These are phyloP conservation scores for Leptosphaerulina australis DNA, from an alignment of 2,329 filamentous ascomycete species.

Conservation along the genomic window DNA sequence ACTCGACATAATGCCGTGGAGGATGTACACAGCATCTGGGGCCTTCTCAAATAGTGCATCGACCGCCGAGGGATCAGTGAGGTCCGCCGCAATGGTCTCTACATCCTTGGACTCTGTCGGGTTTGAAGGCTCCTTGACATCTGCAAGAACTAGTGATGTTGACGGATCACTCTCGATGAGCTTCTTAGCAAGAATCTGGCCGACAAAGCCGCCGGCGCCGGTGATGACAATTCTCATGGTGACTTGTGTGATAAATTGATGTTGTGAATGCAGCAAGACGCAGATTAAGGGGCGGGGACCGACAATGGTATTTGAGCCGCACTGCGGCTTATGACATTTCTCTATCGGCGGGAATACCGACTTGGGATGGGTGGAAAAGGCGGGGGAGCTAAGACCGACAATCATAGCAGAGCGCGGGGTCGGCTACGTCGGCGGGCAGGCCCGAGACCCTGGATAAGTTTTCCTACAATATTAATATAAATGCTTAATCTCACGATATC, in stretches of 20 bases:
- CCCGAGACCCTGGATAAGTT: conserved; percentile 8
- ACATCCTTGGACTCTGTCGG: conserved; percentile 59
- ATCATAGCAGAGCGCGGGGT: conserved; percentile 18
- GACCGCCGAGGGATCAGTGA: conserved; percentile 49
- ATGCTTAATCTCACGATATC: neutral
- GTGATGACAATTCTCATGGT: conserved; percentile 63
- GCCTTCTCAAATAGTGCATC: conserved; percentile 32
- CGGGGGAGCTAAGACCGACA: conserved; percentile 8
- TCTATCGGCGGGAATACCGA: conserved; percentile 17
- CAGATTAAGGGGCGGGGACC: neutral
- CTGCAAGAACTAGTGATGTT: conserved; percentile 61
- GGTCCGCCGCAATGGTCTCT: conserved; percentile 58
- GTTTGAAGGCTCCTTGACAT: conserved; percentile 58
- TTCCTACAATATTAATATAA: conserved; percentile 14
- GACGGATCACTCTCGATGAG: conserved; percentile 57
- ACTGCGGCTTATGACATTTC: conserved; percentile 11
- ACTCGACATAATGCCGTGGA: conserved; percentile 72
- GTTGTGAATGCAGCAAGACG: neutral
- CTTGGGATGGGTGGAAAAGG: conserved; percentile 10
- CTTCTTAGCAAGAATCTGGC: conserved; percentile 64
- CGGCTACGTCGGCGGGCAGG: conserved; percentile 12
- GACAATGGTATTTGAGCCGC: neutral
- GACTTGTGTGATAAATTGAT: conserved; percentile 2
- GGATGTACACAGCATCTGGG: conserved; percentile 58
- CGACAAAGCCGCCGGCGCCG: conserved; percentile 68